Base-by-base conservation (phyloP, 2,329 filamentous ascomycete species). In the Aureobasidium zeae region DNA sequence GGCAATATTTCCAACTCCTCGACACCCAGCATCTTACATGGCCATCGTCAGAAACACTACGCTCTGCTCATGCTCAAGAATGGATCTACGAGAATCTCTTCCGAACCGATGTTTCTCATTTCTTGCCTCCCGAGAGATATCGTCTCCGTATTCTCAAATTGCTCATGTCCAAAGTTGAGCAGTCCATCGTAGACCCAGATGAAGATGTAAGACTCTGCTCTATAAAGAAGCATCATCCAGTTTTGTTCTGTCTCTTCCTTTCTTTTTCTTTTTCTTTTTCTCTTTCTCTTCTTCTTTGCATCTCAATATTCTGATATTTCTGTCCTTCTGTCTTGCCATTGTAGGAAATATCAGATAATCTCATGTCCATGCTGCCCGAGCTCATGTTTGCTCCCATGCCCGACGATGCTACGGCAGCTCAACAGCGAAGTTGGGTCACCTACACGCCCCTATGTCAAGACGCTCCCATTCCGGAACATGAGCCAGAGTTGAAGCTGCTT, bases 341-440 rank as follows among this genome's bases (percentile, higher is more conserved):
- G 9, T 39, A 95, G 88, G 86, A 82, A 61, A 79, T 94, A 34
- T 86, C 82, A 49, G 85, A 94, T 63, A 72, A 81, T 61, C 73
- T 95, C 55, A 84, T 89, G 73, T 69, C 70, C 44, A 68, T 71
- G 26, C 72, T 93, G 52, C 77, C 80, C 43, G 62, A 69, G 48
- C 70, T 91, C 17, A 70, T 93, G 46, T 69, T 72, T 15, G 69
- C 72, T 21, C 75, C 77, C 12, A 63, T 83, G 12, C 77, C 75
- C n/a, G 71, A 78, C 15, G 79, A 86, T 56, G 60, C 72, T 19
- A 66, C 71, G 28, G 74, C 79, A 45, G 83, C 77, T 17, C 85
- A 88, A 63, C 74, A 78, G 54, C 83, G 83, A 58, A 77, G 77
- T 22, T 81, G 81, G 57, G 83, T 93, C 46, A 86, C 81, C 26